phyloP scores from a whole-genome alignment of 257 asterid species.

The Mitragyna speciosa region DNA sequence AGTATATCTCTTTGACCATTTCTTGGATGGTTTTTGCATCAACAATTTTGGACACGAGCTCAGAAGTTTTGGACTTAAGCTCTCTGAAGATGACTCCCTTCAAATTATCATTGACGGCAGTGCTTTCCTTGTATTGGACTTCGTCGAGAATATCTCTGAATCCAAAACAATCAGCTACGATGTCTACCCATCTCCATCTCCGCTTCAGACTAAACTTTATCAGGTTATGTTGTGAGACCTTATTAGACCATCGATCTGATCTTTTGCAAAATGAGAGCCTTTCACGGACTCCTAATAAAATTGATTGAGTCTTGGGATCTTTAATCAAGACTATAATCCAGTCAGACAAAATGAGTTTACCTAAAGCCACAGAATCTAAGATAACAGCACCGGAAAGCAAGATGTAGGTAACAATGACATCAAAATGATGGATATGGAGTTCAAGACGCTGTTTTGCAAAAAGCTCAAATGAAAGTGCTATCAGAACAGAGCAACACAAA shows the following conservation, averaged over 20 bases:
- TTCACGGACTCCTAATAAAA: not conserved
- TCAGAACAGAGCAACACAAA: slow-evolving; percentile 8
- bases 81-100: no score
- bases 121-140: no score
- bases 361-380: slow-evolving; percentile 10
- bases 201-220: not conserved
- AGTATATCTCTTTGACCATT: no score
- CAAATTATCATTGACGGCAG: no score
- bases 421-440: not conserved
- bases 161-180: no score
- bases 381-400: slow-evolving; percentile 23
- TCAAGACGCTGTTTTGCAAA: not conserved
- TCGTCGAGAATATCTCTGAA: no score
- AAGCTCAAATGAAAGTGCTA: slow-evolving; percentile 5
- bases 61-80: no score
- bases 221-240: not conserved
- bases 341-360: slow-evolving; percentile 19
- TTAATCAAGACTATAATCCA: slow-evolving; percentile 14
- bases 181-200: not conserved
- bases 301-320: not conserved
- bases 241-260: not conserved
- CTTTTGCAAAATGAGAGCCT: not conserved
- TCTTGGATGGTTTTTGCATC: no score
- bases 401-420: slow-evolving; percentile 17
- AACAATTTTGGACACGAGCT: no score